Evolutionary conservation across 441 rosid species (phyloP), one percentile per base, ranked within the genome.

Genomic region (Croton setiger): DNA sequence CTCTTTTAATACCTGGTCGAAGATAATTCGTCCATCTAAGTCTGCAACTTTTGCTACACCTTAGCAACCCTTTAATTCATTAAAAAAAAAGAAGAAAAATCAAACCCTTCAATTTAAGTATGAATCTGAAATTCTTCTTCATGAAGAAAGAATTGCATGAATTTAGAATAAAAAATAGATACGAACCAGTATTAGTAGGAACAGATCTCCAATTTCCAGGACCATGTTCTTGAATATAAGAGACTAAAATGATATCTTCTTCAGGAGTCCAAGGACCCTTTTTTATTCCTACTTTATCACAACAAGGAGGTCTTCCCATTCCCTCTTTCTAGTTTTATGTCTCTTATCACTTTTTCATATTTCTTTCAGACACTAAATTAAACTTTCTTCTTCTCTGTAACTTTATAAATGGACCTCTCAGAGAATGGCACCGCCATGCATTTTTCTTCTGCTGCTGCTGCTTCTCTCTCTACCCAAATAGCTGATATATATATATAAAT

Each of bases 181-280:
- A n/a, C n/a, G 43, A 82, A 90, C 99, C 99, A 49, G 99, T 92
- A 80, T 86, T 92, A 20, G 91, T 88, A 69, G 99, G 99, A 54
- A 94, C 99, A 69, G 93, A 88, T 92, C 99, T 88, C 99, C 99
- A 94, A 61, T 92, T 94, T 27, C 97, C 96, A 5, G 98, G 97
- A 66, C 98, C 97, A 75, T 94, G 97, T 85, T 88, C 85, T 81
- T 92, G 97, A 67, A 94, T 90, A 76, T 92, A 94, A 78, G 99
- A 88, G 59, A 94, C 99, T 20, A 94, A 75, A 72, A 94, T 88
- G 84, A 94, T 88, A 80, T 94, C 99, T 74, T 94, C 98, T 74
- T 94, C 98, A 66, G 99, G 99, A 21, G 99, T 94, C 99, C 99
- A 94, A 67, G 97, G 99, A 67, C 99, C 99, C 82, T 94, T 94